These are phyloP conservation scores for Canavalia gladiata DNA, from an alignment of 306 rosid genomes.

Conservation along the genomic window DNA sequence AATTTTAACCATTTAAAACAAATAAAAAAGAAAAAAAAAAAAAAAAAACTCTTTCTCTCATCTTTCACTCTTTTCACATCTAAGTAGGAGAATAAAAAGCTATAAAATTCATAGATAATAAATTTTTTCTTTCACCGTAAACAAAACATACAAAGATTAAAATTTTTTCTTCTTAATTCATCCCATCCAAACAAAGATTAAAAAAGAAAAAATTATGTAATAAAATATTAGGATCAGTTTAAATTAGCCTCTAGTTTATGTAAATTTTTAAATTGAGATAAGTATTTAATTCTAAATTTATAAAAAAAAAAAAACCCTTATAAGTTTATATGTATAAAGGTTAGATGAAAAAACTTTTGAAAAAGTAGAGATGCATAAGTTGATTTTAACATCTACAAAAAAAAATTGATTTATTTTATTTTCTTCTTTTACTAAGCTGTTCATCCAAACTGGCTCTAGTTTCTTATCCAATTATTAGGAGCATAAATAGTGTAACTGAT, in stretches of 20 bases:
- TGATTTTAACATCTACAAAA: background rate
- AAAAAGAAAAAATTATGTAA: background rate
- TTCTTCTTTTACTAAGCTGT: background rate
- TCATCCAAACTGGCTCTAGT: background rate
- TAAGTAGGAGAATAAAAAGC: too few species aligned
- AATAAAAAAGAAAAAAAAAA: too few species aligned
- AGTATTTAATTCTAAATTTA: background rate
- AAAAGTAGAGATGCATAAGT: background rate
- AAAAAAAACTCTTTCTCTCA: too few species aligned
- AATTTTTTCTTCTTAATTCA: too few species aligned
- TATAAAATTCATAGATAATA: too few species aligned
- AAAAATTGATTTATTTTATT: background rate
- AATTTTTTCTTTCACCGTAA: too few species aligned
- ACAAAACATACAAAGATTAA: too few species aligned
- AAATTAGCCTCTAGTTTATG: background rate
- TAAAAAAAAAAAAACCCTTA: background rate
- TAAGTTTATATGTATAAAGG: background rate
- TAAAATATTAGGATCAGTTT: background rate
- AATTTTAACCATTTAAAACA: too few species aligned
- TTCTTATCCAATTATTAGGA: background rate
- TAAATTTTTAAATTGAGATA: background rate
- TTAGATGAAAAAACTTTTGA: background rate
- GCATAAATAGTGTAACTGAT: constrained; percentile 21
- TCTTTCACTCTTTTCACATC: too few species aligned
- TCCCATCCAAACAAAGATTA: background rate